Conservation (phyloP, 176 grass and related monocot genomes). For the Triticum dicoccoides region DNA sequence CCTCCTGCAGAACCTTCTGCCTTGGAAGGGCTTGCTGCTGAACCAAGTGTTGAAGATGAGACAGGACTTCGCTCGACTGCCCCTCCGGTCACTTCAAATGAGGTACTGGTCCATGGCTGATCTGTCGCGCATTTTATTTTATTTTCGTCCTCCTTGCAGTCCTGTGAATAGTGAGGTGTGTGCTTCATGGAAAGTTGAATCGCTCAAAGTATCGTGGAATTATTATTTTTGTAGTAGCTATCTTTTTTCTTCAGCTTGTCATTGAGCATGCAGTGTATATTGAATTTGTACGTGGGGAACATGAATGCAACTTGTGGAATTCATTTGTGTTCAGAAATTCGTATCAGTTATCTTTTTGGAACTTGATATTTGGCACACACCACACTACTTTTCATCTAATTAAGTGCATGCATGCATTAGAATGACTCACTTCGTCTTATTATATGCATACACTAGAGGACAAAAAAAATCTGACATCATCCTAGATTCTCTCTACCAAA, state of each 20-base stretch:
- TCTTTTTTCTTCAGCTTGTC: constrained; percentile 57
- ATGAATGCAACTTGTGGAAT: constrained; percentile 28
- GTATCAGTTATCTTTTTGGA: not conserved
- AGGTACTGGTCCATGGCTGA: constrained; percentile 73
- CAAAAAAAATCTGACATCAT: too few species aligned
- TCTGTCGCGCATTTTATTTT: constrained; percentile 36
- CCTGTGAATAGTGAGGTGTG: constrained; percentile 76
- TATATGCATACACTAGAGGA: too few species aligned
- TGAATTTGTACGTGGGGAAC: constrained; percentile 37
- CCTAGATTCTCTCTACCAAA: too few species aligned
- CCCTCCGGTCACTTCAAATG: constrained; percentile 40
- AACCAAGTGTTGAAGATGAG: constrained; percentile 37
- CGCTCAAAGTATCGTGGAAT: constrained; percentile 34
- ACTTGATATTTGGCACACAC: too few species aligned
- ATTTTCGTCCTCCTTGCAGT: constrained; percentile 47
- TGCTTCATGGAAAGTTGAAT: constrained; percentile 68
- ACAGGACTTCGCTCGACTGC: constrained; percentile 19
- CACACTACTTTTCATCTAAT: too few species aligned
- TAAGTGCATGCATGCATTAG: too few species aligned
- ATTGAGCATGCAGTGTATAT: constrained; percentile 58
- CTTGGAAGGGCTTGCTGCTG: constrained; percentile 18
- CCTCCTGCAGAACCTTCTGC: constrained; percentile 30
- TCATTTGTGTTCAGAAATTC: constrained; percentile 23
- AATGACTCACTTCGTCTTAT: too few species aligned
- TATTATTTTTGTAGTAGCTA: constrained; percentile 48